phyloP scores from a whole-genome alignment of 2,329 filamentous ascomycete species.

The Colletotrichum sp. region DNA sequence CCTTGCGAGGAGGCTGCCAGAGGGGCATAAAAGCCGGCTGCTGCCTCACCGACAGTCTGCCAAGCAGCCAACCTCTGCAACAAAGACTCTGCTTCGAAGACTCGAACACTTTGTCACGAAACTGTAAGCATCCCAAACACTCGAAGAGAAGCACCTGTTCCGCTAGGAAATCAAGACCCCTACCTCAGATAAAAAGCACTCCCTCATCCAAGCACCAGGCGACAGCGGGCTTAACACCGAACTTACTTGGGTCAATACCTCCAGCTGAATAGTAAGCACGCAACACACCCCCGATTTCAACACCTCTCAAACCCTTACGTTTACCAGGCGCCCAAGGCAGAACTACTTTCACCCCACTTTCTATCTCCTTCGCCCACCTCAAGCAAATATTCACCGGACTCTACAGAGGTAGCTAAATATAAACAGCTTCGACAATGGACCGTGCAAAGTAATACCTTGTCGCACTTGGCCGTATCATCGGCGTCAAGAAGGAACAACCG shows the following conservation, averaged over 20 bases:
- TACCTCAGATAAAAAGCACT: background rate
- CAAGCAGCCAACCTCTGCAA: background rate
- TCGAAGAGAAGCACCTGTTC: background rate
- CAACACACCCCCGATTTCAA: background rate
- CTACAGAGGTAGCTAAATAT: background rate
- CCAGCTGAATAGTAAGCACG: background rate
- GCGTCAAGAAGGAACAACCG: background rate
- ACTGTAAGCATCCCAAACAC: background rate
- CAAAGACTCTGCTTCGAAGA: background rate
- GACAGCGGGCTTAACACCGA: background rate
- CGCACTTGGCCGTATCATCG: background rate
- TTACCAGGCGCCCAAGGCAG: background rate
- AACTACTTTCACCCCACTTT: background rate
- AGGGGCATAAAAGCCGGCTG: background rate
- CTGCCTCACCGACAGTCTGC: background rate
- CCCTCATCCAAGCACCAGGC: background rate
- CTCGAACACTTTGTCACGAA: background rate
- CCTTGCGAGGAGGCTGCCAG: background rate
- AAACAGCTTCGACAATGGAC: background rate
- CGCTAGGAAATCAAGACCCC: fast-evolving
- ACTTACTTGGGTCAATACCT: background rate
- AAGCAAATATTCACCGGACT: background rate
- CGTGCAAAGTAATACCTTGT: background rate
- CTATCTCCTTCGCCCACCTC: background rate
- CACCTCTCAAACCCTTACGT: background rate